A percentile compares a stretch with the other conserved stretches of the same genome.
Conservation (phyloP, 176 grass and related monocot species). For the Chloris gayana region DNA sequence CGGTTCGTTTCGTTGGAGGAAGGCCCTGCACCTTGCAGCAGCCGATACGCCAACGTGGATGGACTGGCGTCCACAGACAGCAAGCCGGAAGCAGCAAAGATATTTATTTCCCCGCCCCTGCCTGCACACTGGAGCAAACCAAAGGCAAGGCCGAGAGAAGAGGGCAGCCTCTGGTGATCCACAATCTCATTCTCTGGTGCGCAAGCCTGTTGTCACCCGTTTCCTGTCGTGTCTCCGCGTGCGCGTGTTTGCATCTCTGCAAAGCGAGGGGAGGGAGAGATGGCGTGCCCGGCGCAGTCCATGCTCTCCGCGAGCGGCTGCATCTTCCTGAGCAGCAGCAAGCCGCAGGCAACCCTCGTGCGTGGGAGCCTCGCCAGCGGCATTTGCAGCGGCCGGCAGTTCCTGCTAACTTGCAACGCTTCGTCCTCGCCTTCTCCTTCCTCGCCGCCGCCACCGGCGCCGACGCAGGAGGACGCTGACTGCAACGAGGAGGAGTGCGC, state of each 20-base stretch:
- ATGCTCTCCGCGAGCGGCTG: slow-evolving; percentile 74
- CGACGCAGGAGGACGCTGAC: slow-evolving; percentile 55
- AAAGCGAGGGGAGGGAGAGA: slow-evolving; percentile 10
- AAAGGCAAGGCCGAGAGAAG: background rate
- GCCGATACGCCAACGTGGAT: slow-evolving; percentile 28
- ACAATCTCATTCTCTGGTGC: background rate
- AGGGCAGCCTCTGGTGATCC: background rate
- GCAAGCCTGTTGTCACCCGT: background rate
- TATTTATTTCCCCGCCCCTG: slow-evolving; percentile 7
- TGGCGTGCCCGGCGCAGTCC: slow-evolving; percentile 76
- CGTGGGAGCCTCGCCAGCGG: slow-evolving; percentile 28
- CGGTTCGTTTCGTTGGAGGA: background rate
- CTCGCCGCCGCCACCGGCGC: slow-evolving; percentile 31
- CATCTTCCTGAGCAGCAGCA: slow-evolving; percentile 50
- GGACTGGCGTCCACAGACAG: slow-evolving; percentile 10
- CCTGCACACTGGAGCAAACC: background rate
- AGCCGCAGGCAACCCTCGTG: slow-evolving; percentile 22
- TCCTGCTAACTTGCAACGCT: slow-evolving; percentile 54
- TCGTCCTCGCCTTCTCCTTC: slow-evolving; percentile 27
- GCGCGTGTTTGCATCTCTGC: background rate
- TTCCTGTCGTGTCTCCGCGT: background rate
- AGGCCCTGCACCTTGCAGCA: background rate
- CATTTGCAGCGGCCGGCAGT: slow-evolving; percentile 29
- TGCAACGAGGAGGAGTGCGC: slow-evolving; percentile 93
- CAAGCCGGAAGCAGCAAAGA: background rate